Evolutionary conservation across 192 early-diverging fungal genomes (phyloP), one percentile per base, ranked within the genome.

Genomic region (Podila epicladia): DNA sequence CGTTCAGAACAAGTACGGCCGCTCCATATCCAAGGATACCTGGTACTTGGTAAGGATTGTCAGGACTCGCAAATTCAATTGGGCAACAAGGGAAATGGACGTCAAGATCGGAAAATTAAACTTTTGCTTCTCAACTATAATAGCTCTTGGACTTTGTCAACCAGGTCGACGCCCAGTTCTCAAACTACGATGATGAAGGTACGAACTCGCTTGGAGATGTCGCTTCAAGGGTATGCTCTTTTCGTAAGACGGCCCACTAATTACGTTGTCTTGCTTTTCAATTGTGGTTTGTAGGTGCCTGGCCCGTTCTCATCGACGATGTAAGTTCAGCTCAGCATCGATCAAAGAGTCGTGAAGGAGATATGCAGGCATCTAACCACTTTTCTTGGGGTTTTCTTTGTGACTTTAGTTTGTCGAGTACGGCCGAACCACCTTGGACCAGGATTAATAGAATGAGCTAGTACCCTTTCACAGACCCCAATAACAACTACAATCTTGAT

Each of bases 221-320:
- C 41, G 17, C 15, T 15, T 3, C 41, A 45, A 17, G 41, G 41
- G 17, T 45, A 45, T 45, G 9, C 17, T 45, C 15, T 45, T 45
- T 13, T 17, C 41, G 15, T 15, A 17, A 0, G 0, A 17, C 41
- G 15, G 41, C 41, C 41, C 3, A 15, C 41, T 45, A 45, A 45
- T 45, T 45, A 8, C 12, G 13, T 15, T 45, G 15, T 17, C 3
- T 45, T 17, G 12, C 41, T 45, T 2, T 45, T 45, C 15, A 45
- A 45, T 3, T 45, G 41, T 15, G 41, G 3, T 65, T 58, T 58
- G n/a, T 77, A 78, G 89, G 94, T 41, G 94, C 94, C 50, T 96
- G 94, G 94, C 94, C 94, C 15, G 89, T 93, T 63, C 82, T 96
- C 33, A 94, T 96, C 76, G 94, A 96, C 69, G 89, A 92, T 55